phyloP scores from a whole-genome alignment of 495 filamentous ascomycete species.

The Aspergillus heteromorphus region DNA sequence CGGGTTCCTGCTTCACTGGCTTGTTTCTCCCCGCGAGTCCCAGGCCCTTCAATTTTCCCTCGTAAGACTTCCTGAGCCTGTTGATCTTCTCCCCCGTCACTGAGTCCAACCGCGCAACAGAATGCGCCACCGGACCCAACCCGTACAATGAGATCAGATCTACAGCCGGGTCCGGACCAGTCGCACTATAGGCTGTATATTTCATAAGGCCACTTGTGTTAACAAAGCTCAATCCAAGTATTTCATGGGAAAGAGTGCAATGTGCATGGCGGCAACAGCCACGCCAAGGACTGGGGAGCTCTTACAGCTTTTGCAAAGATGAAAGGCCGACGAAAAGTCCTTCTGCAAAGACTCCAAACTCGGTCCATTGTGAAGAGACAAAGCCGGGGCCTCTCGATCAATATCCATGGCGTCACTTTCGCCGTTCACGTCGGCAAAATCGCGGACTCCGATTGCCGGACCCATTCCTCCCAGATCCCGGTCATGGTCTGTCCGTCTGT shows the following conservation, averaged over 20 bases:
- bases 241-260: constrained; percentile 20
- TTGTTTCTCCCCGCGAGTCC: constrained; percentile 61
- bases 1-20: constrained; percentile 45
- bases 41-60: constrained; percentile 60
- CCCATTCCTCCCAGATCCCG: constrained; percentile 18
- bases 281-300: constrained; percentile 31
- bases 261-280: constrained; percentile 24
- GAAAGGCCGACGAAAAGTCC: constrained; percentile 42
- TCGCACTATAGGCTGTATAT: constrained; percentile 38
- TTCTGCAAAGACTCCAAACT: constrained; percentile 43
- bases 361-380: constrained; percentile 19
- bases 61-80: constrained; percentile 68
- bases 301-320: constrained; percentile 50
- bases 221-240: constrained; percentile 35
- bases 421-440: constrained; percentile 21
- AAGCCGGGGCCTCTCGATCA: constrained; percentile 21
- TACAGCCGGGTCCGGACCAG: constrained; percentile 54
- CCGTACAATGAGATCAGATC: constrained; percentile 62
- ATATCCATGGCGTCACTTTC: constrained; percentile 38
- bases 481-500: constrained; percentile 37
- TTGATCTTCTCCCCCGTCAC: constrained; percentile 67
- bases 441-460: constrained; percentile 18
- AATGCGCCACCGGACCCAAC: constrained; percentile 54
- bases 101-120: constrained; percentile 60
- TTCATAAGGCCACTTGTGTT: constrained; percentile 32